Conservation (phyloP, 2,329 filamentous ascomycete genomes). For the Daldinia sp. region DNA sequence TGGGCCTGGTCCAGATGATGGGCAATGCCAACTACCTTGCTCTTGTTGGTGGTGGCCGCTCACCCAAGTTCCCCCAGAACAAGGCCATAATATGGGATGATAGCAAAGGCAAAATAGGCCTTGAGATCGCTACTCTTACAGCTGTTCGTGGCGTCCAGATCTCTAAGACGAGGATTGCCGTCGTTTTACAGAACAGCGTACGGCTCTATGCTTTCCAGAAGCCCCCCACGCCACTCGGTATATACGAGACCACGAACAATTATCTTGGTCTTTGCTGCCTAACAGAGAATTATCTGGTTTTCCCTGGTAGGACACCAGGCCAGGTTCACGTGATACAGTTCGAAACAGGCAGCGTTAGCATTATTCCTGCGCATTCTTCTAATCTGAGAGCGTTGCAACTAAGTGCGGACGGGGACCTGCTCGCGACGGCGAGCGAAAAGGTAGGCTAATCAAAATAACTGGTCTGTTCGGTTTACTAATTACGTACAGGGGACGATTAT, state of each 20-base stretch:
- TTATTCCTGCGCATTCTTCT: conserved; percentile 90
- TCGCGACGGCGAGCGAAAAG: conserved; percentile 91
- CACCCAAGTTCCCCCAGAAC: conserved; percentile 87
- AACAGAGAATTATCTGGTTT: conserved; percentile 78
- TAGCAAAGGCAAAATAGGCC: conserved; percentile 75
- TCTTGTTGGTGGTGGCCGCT: conserved; percentile 87
- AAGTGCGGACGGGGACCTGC: conserved; percentile 80
- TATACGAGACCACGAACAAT: conserved; percentile 90
- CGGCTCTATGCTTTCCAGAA: conserved; percentile 84
- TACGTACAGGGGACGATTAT: conserved; percentile 80
- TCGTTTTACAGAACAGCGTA: conserved; percentile 84
- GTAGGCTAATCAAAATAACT: conserved; percentile 52
- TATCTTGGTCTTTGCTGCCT: conserved; percentile 83
- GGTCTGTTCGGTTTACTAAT: conserved; percentile 38
- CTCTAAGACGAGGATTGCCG: conserved; percentile 79
- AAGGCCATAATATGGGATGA: conserved; percentile 97
- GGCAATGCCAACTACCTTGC: conserved; percentile 88
- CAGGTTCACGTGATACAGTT: conserved; percentile 91
- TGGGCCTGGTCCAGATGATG: conserved; percentile 88
- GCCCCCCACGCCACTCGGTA: conserved; percentile 75
- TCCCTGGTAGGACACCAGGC: conserved; percentile 87
- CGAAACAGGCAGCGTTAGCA: conserved; percentile 83
- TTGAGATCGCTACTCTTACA: conserved; percentile 85
- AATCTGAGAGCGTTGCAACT: conserved; percentile 82
- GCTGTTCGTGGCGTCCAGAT: conserved; percentile 84